Base-by-base conservation (phyloP, 2,329 filamentous ascomycete species). In the Aspergillus sp. region DNA sequence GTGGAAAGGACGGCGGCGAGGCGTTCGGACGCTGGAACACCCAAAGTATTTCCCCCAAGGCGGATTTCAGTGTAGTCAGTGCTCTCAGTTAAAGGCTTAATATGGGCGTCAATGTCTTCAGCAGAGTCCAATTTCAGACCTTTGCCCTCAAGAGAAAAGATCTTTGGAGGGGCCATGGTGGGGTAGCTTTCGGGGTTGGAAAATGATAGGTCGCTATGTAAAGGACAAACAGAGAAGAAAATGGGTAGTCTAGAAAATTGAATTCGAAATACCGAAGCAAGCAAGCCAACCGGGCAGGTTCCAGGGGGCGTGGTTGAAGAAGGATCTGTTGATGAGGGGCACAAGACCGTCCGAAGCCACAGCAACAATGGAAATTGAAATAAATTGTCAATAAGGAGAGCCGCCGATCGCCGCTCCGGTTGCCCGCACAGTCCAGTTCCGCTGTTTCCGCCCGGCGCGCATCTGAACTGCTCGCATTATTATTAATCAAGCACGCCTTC, bases 51-150 rank as follows among this genome's bases (percentile, higher is more conserved):
- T 61, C 93, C 95, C 56, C 91, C 82, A 47, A 99, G 83, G 66
- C 86, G 86, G 65, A 99, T 86, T 76, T 97, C 92, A 72, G 96
- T 91, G 51, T 71, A 74, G 57, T 92, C 84, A 56, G 84, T 77
- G 77, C 87, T 88, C 58, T 86, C 84, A 62, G 85, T 81, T 61
- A 99, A 85, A 50, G 85, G 83, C 66, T 88, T 84, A 70, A 97
- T 90, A 75, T 97, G 88, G 64, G 89, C 81, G 75, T 95, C 89
- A 61, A 98, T 84, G 75, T 98, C 92, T 64, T 86, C 89, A 51
- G 90, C 91, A 41, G 88, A 91, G 80, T 96, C 88, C 71, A 99
- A 89, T 82, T 96, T 97, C 68, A 98, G 85, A 70, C 89, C 89
- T 80, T 89, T 95, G 76, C 90, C 92, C 77, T 96, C 90, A 66